Evolutionary conservation across 2,329 filamentous ascomycete species (phyloP), one percentile per base, ranked within the genome.

Genomic region (Cercospora sp.): DNA sequence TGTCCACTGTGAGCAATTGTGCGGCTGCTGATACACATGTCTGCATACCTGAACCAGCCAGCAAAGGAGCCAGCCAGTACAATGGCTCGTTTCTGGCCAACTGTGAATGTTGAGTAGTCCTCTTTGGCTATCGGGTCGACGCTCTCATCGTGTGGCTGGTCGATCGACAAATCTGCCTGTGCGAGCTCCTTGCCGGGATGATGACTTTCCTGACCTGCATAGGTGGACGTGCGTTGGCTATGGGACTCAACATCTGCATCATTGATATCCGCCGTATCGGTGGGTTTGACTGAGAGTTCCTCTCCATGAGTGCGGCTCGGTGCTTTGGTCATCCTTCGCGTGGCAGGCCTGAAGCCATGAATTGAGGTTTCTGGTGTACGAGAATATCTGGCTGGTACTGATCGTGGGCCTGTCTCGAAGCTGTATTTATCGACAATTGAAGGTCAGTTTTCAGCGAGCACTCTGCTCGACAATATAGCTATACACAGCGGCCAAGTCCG

Each of bases 101-200:
- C 63, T 3, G 75, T 74, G 68, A 79, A 79, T 7, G 77, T 69
- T 0, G 76, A 78, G 57, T 76, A 77, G 24, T 75, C 72, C 53
- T 74, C 74, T 18, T 58, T 70, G 4, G 71, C 68, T 3, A 71
- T 55, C 12, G 64, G 60, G 18, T 60, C 55, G 43, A 28, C 64
- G 37, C 66, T 61, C 49, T 68, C 58, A 28, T 37, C 34, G 6
- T 37, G 12, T 53, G 40, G 21, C 30, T 57, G 28, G 26, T 63
- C 61, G 28, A 30, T 65, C 26, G 55, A 18, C 12, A 37, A 10
- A 18, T 60, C 28, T 26, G 7, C 30, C n/a, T 59, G 28, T 37
- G 16, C 7, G 1, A 30, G n/a, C 32, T 59, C 28, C 16, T 59
- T 12, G 28, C 32, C n/a, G 9, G 55, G 24, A 5, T 18, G 55